These are phyloP conservation scores for Vigna radiata DNA, from an alignment of 306 rosid species.

Conservation along the genomic window DNA sequence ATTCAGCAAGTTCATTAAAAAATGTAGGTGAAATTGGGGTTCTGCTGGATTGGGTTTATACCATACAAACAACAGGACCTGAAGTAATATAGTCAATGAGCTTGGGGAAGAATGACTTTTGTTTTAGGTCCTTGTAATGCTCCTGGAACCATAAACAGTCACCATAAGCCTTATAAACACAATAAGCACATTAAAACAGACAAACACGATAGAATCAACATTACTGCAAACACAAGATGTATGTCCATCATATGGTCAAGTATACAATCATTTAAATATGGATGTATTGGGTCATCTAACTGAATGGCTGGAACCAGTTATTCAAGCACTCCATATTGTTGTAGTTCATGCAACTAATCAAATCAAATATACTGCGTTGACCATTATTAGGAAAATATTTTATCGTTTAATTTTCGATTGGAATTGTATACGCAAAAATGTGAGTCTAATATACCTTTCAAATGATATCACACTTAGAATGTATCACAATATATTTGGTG, in stretches of 20 bases:
- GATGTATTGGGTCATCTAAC: slow-evolving; percentile 7
- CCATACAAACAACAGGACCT: slow-evolving; percentile 98
- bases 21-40: slow-evolving; percentile 11
- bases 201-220: slow-evolving; percentile 33
- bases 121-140: slow-evolving; percentile 90
- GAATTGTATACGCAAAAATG: slow-evolving; percentile 1
- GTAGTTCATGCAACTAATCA: slow-evolving; percentile 38
- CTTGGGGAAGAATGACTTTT: slow-evolving; percentile 82
- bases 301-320: slow-evolving; percentile 9
- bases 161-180: slow-evolving; percentile 27
- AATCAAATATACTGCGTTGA: slow-evolving; percentile 23
- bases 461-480: background rate
- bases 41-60: slow-evolving; percentile 42
- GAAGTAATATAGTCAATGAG: slow-evolving; percentile 89
- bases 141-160: slow-evolving; percentile 64
- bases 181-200: slow-evolving; percentile 24
- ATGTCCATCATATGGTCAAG: slow-evolving; percentile 17
- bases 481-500: background rate
- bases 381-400: background rate
- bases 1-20: slow-evolving; percentile 37
- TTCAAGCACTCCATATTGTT: slow-evolving; percentile 35
- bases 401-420: background rate
- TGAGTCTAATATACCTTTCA: slow-evolving; percentile 18
- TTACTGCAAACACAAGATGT: slow-evolving; percentile 4
- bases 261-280: slow-evolving; percentile 24